Evolutionary conservation across 2,329 filamentous ascomycete genomes (phyloP).

Genomic region (Aspergillus candidus): DNA sequence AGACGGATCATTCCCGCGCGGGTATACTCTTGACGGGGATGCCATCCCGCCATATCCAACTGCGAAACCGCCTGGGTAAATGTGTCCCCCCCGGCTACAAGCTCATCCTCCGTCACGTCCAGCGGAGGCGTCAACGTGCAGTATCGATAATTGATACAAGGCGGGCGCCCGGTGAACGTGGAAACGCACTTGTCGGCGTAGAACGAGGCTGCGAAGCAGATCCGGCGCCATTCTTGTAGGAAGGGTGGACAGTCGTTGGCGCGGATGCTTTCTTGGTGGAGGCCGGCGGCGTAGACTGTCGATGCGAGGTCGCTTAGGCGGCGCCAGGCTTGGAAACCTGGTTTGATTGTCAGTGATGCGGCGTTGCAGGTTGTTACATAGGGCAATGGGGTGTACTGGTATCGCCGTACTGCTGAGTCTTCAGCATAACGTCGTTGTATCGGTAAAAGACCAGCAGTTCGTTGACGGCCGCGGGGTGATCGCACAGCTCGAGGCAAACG

Average conservation of each 20-base stretch:
- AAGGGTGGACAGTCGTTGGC: constrained; percentile 31
- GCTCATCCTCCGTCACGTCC: constrained; percentile 25
- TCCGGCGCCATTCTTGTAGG: constrained; percentile 36
- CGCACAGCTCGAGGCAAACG: constrained; percentile 27
- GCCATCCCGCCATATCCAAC: constrained; percentile 26
- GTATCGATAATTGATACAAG: constrained; percentile 41
- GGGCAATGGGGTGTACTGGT: constrained; percentile 27
- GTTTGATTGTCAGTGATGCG: neutral
- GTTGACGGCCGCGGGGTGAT: constrained; percentile 28
- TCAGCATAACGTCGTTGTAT: constrained; percentile 27
- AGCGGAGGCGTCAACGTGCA: constrained; percentile 36
- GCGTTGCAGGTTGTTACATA: constrained; percentile 10
- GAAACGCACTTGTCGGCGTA: constrained; percentile 45
- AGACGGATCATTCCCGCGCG: constrained; percentile 19
- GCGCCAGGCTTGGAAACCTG: constrained; percentile 45
- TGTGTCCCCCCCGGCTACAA: constrained; percentile 21
- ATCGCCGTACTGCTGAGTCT: constrained; percentile 31
- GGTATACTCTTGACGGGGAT: constrained; percentile 12
- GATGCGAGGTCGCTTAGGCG: constrained; percentile 43
- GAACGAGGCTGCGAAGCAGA: constrained; percentile 40
- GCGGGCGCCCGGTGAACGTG: constrained; percentile 47
- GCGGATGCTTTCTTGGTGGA: constrained; percentile 39
- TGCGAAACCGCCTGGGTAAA: constrained; percentile 21
- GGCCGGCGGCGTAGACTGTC: constrained; percentile 44
- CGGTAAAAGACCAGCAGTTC: constrained; percentile 32